These are phyloP conservation scores for Candolleomyces aberdarensis DNA, from an alignment of 768 basidiomycete genomes.

Conservation along the genomic window DNA sequence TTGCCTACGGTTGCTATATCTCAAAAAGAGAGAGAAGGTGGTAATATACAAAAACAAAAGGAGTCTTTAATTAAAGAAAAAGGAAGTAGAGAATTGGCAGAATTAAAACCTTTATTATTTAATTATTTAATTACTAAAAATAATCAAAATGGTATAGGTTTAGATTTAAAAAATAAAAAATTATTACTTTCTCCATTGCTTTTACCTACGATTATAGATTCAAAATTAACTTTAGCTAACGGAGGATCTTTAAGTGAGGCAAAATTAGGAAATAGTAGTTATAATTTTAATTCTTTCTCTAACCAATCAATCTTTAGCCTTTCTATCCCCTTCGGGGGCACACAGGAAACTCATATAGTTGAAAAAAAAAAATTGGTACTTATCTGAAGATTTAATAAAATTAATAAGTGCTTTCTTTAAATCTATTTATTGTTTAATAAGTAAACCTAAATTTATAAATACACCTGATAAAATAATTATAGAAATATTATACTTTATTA, in stretches of 20 bases:
- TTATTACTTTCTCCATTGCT: background rate
- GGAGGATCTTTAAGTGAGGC: no score
- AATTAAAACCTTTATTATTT: conserved; percentile 4
- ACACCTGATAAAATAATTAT: conserved; percentile 14
- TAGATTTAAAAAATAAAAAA: conserved; percentile 6
- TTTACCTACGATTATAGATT: background rate
- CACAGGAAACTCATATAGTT: no score
- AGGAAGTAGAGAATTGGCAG: no score
- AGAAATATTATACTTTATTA: conserved; percentile 16
- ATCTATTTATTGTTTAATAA: conserved; percentile 16
- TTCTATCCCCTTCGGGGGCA: no score
- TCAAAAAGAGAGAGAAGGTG: no score
- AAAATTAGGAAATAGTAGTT: no score
- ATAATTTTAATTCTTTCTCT: no score
- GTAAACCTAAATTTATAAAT: conserved; percentile 11
- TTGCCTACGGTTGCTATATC: no score
- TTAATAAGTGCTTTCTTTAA: conserved; percentile 15
- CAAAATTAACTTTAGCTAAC: background rate
- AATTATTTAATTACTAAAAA: background rate
- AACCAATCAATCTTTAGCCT: no score
- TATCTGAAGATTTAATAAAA: background rate
- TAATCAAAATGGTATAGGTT: background rate
- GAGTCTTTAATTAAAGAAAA: no score
- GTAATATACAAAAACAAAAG: no score
- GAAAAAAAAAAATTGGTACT: background rate